Percentiles rank a stretch among this genome's conserved stretches.
phyloP scores from a whole-genome alignment of 1,139 yeast genomes.

The Entelexis sorbosivorans region DNA sequence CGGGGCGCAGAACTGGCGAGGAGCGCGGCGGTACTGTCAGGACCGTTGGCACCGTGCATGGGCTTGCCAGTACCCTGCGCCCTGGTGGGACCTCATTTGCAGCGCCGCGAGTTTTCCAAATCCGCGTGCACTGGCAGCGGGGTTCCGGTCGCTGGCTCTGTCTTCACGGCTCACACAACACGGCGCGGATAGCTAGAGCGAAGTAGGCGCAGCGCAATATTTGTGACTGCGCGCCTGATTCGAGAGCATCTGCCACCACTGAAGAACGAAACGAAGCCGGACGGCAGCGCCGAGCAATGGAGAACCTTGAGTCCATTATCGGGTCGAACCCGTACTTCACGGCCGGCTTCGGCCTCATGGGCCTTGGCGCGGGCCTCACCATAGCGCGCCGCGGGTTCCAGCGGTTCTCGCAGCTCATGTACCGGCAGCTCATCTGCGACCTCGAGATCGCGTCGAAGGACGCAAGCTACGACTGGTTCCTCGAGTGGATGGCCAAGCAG shows the following conservation, averaged over 20 bases:
- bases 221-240: too few species aligned
- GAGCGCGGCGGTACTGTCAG: neutral
- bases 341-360: slow-evolving; percentile 93
- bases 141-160: too few species aligned
- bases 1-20: too few species aligned
- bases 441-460: slow-evolving; percentile 89
- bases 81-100: neutral
- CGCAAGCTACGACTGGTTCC: slow-evolving; percentile 86
- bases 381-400: slow-evolving; percentile 60
- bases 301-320: slow-evolving; percentile 35
- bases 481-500: slow-evolving; percentile 91
- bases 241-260: too few species aligned
- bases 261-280: too few species aligned
- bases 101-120: neutral
- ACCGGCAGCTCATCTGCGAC: slow-evolving; percentile 79
- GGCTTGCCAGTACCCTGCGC: neutral
- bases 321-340: slow-evolving; percentile 84
- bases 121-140: too few species aligned
- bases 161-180: too few species aligned
- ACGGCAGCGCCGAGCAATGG: slow-evolving; percentile 14
- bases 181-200: too few species aligned
- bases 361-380: slow-evolving; percentile 79
- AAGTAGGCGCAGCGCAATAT: too few species aligned
- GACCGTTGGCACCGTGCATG: neutral
- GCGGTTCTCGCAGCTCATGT: slow-evolving; percentile 54